Conservation (phyloP, 2,329 filamentous ascomycete species). For the Fusarium incarnatum region DNA sequence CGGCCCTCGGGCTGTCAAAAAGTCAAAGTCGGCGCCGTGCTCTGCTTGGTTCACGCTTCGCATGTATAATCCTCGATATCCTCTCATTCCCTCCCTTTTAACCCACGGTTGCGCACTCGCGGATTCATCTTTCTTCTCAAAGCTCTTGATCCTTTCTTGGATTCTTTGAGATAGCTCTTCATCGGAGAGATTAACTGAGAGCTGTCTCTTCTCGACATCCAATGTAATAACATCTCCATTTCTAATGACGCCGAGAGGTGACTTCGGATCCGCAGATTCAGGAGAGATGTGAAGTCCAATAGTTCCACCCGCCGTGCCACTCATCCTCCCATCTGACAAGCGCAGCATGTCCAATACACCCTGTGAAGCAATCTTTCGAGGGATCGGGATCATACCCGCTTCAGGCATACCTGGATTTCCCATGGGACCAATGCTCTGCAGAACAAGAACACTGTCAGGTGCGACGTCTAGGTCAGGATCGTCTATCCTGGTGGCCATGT, state of each 20-base stretch:
- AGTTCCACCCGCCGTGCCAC: constrained; percentile 87
- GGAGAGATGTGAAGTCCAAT: constrained; percentile 90
- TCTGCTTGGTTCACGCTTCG: constrained; percentile 70
- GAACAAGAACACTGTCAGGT: constrained; percentile 74
- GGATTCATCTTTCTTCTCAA: constrained; percentile 44
- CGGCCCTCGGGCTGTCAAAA: constrained; percentile 62
- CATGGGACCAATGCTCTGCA: constrained; percentile 89
- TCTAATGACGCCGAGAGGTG: constrained; percentile 79
- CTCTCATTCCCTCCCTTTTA: constrained; percentile 51
- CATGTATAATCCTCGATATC: constrained; percentile 70
- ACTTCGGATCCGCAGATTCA: constrained; percentile 80
- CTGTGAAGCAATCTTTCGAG: constrained; percentile 81
- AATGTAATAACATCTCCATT: constrained; percentile 85
- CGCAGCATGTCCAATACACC: constrained; percentile 84
- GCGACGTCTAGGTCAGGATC: constrained; percentile 70
- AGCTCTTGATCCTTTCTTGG: constrained; percentile 66
- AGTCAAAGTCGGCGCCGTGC: constrained; percentile 70
- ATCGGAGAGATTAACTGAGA: constrained; percentile 70
- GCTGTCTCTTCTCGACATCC: constrained; percentile 75
- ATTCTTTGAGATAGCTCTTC: constrained; percentile 75
- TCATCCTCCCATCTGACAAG: constrained; percentile 89
- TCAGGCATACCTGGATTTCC: constrained; percentile 96
- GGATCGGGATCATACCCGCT: constrained; percentile 71
- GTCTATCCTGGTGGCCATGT: constrained; percentile 74
- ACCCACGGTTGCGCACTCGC: constrained; percentile 23